Percentiles rank a stretch among this genome's conserved stretches.
Conservation (phyloP, 305 asterid genomes). For the Fraxinus platypoda region DNA sequence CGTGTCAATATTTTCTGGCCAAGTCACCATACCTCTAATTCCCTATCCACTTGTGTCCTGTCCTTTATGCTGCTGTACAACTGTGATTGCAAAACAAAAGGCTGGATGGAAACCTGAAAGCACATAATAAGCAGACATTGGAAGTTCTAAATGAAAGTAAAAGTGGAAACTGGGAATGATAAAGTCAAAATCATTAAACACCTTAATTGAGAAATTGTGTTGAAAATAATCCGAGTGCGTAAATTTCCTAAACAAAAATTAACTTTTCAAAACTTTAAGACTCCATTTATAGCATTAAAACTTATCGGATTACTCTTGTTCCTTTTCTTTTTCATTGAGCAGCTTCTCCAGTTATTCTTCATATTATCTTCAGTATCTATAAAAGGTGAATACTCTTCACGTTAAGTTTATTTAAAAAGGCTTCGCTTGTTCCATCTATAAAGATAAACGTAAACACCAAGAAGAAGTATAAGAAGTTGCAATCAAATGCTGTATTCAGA, state of each 20-base stretch:
- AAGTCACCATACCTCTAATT: slow-evolving; percentile 65
- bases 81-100: slow-evolving; percentile 81
- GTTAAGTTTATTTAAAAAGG: background rate
- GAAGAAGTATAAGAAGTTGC: background rate
- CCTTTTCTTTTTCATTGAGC: background rate
- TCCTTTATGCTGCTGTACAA: slow-evolving; percentile 90
- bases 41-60: slow-evolving; percentile 96
- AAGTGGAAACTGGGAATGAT: background rate
- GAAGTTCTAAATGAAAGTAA: background rate
- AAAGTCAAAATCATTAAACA: background rate
- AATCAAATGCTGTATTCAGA: background rate
- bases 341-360: background rate
- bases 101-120: slow-evolving; percentile 71
- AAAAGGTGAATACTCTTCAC: background rate
- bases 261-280: slow-evolving; percentile 9
- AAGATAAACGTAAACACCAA: background rate
- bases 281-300: background rate
- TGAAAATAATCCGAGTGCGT: background rate
- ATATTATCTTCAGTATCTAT: background rate
- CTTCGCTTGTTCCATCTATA: background rate
- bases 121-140: slow-evolving; percentile 5
- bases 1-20: background rate
- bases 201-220: background rate
- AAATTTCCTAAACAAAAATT: background rate
- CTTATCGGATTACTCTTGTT: background rate